These are phyloP conservation scores for Alternaria arborescens DNA, from an alignment of 2,329 filamentous ascomycete genomes.

Conservation along the genomic window DNA sequence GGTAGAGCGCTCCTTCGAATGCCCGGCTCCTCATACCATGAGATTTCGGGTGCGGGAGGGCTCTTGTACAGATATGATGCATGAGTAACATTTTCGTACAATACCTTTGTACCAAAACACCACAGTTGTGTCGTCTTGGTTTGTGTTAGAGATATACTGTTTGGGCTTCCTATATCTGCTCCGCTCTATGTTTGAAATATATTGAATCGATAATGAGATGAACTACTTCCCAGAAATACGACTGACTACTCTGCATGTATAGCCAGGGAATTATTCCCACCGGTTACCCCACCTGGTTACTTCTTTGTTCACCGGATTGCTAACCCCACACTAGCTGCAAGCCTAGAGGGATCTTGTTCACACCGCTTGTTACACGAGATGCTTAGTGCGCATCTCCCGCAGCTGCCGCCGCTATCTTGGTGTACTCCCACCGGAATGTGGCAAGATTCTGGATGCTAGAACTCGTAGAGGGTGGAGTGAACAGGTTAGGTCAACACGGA, in stretches of 20 bases:
- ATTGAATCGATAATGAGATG: background rate
- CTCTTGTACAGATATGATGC: background rate
- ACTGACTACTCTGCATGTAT: background rate
- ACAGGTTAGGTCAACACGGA: background rate
- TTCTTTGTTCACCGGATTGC: conserved; percentile 7
- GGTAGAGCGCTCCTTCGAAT: background rate
- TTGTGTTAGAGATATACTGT: background rate
- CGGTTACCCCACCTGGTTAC: background rate
- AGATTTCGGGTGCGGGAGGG: background rate
- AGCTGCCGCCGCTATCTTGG: conserved; percentile 4
- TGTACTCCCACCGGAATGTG: background rate
- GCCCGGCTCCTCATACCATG: background rate
- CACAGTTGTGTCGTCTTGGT: background rate
- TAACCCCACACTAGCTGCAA: conserved; percentile 5
- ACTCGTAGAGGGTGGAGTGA: conserved; percentile 8
- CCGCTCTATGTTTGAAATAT: background rate
- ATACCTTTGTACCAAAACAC: background rate
- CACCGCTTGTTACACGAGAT: conserved; percentile 18
- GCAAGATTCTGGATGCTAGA: background rate
- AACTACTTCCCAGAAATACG: background rate
- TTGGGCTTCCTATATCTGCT: background rate
- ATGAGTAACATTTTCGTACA: background rate
- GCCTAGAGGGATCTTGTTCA: conserved; percentile 8
- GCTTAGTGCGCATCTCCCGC: conserved; percentile 16
- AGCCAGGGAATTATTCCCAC: background rate